A percentile compares a stretch with the other conserved stretches of the same genome.
phyloP scores from a whole-genome alignment of 257 asterid species.

The Voacanga thouarsii region DNA sequence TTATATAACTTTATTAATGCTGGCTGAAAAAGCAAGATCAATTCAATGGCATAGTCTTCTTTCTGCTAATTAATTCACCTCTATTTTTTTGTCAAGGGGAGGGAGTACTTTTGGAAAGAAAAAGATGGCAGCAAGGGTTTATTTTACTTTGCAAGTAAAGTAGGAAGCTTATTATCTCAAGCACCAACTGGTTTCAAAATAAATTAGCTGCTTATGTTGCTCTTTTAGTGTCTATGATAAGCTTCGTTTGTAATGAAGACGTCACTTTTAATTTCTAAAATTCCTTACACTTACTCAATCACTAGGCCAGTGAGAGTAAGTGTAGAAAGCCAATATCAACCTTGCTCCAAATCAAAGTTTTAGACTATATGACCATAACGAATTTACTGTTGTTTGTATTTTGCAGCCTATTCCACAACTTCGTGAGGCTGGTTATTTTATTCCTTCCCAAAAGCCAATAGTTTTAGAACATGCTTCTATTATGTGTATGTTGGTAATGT shows the following conservation, averaged over 20 bases:
- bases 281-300: neutral
- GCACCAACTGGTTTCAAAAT: neutral
- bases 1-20: neutral
- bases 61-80: neutral
- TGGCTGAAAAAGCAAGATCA: neutral
- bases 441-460: neutral
- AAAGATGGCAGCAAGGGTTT: neutral
- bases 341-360: neutral
- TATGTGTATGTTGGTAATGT: neutral
- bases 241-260: neutral
- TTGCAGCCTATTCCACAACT: neutral
- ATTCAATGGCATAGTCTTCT: neutral
- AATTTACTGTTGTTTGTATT: neutral
- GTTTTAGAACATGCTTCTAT: neutral
- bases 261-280: neutral
- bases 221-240: neutral
- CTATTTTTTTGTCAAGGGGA: neutral
- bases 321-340: neutral
- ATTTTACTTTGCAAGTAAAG: neutral
- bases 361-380: neutral
- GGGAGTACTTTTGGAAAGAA: neutral
- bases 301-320: neutral
- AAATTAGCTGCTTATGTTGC: neutral
- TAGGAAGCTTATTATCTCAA: neutral
- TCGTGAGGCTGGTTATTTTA: neutral